Evolutionary conservation across 2,329 filamentous ascomycete species (phyloP), one percentile per base, ranked within the genome.

Genomic region (Beauveria sp.): DNA sequence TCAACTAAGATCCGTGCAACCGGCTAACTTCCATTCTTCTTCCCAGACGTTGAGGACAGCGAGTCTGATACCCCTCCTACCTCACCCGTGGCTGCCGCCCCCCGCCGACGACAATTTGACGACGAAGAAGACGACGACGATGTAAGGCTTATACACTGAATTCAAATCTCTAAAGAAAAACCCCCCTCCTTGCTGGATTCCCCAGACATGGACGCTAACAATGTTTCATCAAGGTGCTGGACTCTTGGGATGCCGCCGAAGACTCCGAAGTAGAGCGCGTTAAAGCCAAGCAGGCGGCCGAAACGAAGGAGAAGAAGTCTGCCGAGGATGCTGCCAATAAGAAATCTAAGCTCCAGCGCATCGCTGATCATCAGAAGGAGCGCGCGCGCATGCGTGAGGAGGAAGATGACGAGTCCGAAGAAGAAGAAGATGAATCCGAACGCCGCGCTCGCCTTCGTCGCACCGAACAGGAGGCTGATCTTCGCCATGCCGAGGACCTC

Each of bases 261-360:
- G 95, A 99, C 79, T 96, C 92, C 65, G 95, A 99, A 71, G 93
- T 88, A 69, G 95, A 99, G 80, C 90, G 92, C 70, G 93, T 97
- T 77, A 99, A 98, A 82, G 90, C 85, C 31, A 90, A 89, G 77
- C 95, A 93, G 79, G 91, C 88, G 56, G 88, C 83, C 6, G 93
- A 91, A 72, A 89, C 86, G 59, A 96, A 96, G 77, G 91, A 89
- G 63, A 96, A 96, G 77, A 92, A 91, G 31, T 91, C 93, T 0
- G 93, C 90, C 50, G 90, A 91, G 70, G 91, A 91, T 8, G 91
- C 90, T 49, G 91, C 91, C 59, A 91, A 88, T 71, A 96, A 97
- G 81, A 98, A 98, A 81, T 84, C 86, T 73, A 96, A 93, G 80
- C 77, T 87, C 43, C 84, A 96, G 78, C 90, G 93, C 69, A 88